Evolutionary conservation across 139 green algal genomes (phyloP), one percentile per base, ranked within the genome.

Genomic region (Chlorella ohadii): DNA sequence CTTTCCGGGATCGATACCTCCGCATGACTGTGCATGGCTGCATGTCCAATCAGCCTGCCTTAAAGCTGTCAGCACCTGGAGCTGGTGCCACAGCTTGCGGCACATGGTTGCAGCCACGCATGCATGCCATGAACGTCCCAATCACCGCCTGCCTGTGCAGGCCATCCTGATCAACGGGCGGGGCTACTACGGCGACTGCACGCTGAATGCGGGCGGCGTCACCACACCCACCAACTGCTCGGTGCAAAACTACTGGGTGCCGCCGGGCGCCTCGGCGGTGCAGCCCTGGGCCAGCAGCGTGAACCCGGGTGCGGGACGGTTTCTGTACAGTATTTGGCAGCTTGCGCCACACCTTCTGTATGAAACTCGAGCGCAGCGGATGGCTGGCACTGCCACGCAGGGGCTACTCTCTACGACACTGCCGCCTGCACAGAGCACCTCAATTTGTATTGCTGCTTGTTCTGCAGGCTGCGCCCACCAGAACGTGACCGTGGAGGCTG

Each of bases 141-240:
- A n/a, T n/a, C 22, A 20, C 34, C 6, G 27, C 27, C 71, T 19
- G 16, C 28, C 15, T 3, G 17, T 25, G 27, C 83, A 92, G 39
- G 72, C 86, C 0, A 51, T 93, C 6, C 84, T 94, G 16, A 81
- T 95, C 80, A 95, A 95, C 63, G 87, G 88, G 39, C 64, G 84
- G 13, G 89, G 83, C 66, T 87, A 80, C 64, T 90, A 80, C n/a
- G 38, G 31, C 3, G 91, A 93, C 81, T 94, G 91, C 67, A 47
- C 28, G 9, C 44, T 91, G 23, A 44, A 56, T 3, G 28, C 70
- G 19, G 39, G n/a, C 12, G 67, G 63, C 57, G 77, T 39, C 71
- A 82, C 59, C 0, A 27, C 55, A 12, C 41, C 33, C 11, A 20
- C 44, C n/a, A 76, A 39, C 27, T 89, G 85, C 80, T 77, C 39